Evolutionary conservation across 768 basidiomycete species (phyloP).

Genomic region (Termitomyces sp.): DNA sequence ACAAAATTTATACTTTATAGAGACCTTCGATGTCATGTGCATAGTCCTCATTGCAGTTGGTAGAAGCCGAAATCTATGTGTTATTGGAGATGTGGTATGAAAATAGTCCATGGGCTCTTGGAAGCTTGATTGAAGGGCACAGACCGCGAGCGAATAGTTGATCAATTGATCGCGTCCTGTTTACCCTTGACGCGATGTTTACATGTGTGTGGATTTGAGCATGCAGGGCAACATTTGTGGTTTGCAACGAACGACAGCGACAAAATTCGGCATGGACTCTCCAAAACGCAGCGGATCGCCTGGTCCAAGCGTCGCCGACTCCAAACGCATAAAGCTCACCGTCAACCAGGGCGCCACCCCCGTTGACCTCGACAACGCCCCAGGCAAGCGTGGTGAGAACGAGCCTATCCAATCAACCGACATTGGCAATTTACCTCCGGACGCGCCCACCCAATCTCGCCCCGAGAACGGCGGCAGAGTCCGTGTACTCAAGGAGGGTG

Average conservation of each 20-base stretch:
- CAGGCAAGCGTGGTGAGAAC: slow-evolving; percentile 83
- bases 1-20: too few relatives aligned
- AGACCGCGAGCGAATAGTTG: too few relatives aligned
- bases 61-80: too few relatives aligned
- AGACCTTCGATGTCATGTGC: too few relatives aligned
- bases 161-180: too few relatives aligned
- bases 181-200: not conserved
- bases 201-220: slow-evolving; percentile 4
- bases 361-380: slow-evolving; percentile 73
- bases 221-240: slow-evolving; percentile 11
- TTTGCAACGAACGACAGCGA: slow-evolving; percentile 6
- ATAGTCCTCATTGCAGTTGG: too few relatives aligned
- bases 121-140: too few relatives aligned
- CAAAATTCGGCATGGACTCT: slow-evolving; percentile 43
- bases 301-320: slow-evolving; percentile 42
- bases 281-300: slow-evolving; percentile 62
- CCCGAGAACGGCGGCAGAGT: slow-evolving; percentile 40
- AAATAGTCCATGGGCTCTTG: too few relatives aligned
- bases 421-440: slow-evolving; percentile 65
- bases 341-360: slow-evolving; percentile 62
- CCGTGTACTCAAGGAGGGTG: slow-evolving; percentile 41
- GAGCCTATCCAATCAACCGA: slow-evolving; percentile 79
- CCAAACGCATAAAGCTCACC: slow-evolving; percentile 54
- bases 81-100: too few relatives aligned
- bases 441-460: slow-evolving; percentile 27